These are phyloP conservation scores for Pythium vanterpoolii DNA, from an alignment of 352 stramenopile species.

Conservation along the genomic window DNA sequence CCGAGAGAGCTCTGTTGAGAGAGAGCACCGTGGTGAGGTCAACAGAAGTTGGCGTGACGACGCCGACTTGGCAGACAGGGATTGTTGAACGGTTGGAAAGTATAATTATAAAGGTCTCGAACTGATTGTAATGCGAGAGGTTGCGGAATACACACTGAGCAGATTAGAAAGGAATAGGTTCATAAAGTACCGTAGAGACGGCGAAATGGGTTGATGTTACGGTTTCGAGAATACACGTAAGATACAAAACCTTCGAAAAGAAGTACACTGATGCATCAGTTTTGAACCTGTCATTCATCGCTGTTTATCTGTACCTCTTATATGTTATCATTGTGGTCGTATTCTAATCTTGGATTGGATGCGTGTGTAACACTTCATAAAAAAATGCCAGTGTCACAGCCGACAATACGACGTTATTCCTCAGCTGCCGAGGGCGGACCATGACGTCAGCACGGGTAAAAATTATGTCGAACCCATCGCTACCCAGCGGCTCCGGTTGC, in stretches of 20 bases:
- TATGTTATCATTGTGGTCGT: background rate
- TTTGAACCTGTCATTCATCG: too few species aligned
- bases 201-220: conserved; percentile 14
- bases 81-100: background rate
- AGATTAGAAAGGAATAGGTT: background rate
- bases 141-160: background rate
- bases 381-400: background rate
- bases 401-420: background rate
- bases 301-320: background rate
- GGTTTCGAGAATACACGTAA: background rate
- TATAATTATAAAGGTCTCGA: background rate
- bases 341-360: background rate
- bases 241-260: background rate
- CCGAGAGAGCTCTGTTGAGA: too few species aligned
- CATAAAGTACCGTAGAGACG: background rate
- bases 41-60: conserved; percentile 4
- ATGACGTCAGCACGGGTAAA: background rate
- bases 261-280: too few species aligned
- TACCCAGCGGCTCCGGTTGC: background rate
- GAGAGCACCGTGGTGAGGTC: too few species aligned
- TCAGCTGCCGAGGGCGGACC: background rate
- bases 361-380: background rate
- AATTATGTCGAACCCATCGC: background rate
- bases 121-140: background rate
- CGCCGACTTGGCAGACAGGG: background rate